Evolutionary conservation across 495 filamentous ascomycete species (phyloP), one percentile per base, ranked within the genome.

Genomic region (Aspergillus ostianus): DNA sequence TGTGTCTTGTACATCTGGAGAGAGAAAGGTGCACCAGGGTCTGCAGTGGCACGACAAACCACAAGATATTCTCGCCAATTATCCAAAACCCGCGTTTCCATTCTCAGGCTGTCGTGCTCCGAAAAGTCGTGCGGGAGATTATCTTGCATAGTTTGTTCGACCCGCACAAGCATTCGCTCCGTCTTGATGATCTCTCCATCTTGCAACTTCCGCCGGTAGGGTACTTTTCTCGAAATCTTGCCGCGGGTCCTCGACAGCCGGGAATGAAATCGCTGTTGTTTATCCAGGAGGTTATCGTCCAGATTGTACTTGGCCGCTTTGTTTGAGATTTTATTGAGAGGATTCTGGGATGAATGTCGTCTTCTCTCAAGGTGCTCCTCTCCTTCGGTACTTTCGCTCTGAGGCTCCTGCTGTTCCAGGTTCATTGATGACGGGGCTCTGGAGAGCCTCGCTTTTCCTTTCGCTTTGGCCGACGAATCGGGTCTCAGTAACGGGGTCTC

Each of bases 21-120:
- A 5, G 75, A 70, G 64, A 87, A 86, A 7, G 84, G 81, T 0
- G 77, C 74, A 50, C 85, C 78, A 20, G 83, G 76, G 8, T 78
- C 73, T 2, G 70, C 76, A 47, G 77, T 77, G 62, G 85, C 82
- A 41, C 88, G 78, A 62, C 86, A 90, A 4, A 90, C 86, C 15
- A 90, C 84, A 55, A 91, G 79, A 60, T 81, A 89, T 63, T 91
- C 88, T 55, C 85, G 72, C 88, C 88, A 91, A 59, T 87, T 88
- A 55, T 89, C 85, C 21, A 83, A 68, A 1, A 78, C 78, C 48
- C 81, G 73, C n/a, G 83, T 82, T 53, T 87, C 83, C 57, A 85
- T 82, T 51, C 82, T 80, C 56, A 83, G 64, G 58, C 84, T 89
- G 47, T 82, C 79, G 61, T 88, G 89, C 69, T 91, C 88, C 30